A percentile compares a stretch with the other conserved stretches of the same genome.
Conservation (phyloP, 495 filamentous ascomycete genomes). For the Tuber microsphaerosporum region DNA sequence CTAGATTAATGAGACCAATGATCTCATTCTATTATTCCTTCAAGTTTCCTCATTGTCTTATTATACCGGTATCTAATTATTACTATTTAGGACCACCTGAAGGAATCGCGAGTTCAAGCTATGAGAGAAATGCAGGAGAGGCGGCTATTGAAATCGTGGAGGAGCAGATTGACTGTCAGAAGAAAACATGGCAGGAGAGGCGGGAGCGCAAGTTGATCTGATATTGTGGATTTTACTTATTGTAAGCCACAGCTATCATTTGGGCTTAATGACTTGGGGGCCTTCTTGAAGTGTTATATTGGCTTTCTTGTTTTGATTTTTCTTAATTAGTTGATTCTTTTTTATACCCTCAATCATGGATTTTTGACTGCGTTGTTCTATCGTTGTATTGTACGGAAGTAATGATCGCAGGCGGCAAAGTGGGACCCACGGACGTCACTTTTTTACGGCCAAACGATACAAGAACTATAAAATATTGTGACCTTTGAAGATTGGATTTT, state of each 20-base stretch:
- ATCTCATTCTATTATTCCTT: not conserved
- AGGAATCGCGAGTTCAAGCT: not conserved
- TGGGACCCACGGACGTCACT: not conserved
- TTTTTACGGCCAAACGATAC: not conserved
- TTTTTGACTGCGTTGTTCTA: not conserved
- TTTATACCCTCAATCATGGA: not conserved
- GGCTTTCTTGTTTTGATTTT: not conserved
- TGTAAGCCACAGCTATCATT: not conserved
- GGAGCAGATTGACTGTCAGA: not conserved
- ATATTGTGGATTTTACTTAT: not conserved
- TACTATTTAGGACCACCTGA: not conserved
- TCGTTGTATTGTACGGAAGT: not conserved
- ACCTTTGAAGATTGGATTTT: not conserved
- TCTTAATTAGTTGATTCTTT: not conserved
- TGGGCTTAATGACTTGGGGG: not conserved
- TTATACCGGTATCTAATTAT: not conserved
- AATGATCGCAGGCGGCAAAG: not conserved
- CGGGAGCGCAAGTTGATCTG: not conserved
- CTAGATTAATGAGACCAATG: too few relatives aligned
- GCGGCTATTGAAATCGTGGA: not conserved
- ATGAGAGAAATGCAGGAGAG: not conserved
- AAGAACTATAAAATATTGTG: not conserved
- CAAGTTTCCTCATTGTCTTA: not conserved
- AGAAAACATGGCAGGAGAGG: not conserved
- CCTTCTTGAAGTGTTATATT: not conserved